Conservation (phyloP, 1,284 basidiomycete species). For the Ceratobasidium theobromae region DNA sequence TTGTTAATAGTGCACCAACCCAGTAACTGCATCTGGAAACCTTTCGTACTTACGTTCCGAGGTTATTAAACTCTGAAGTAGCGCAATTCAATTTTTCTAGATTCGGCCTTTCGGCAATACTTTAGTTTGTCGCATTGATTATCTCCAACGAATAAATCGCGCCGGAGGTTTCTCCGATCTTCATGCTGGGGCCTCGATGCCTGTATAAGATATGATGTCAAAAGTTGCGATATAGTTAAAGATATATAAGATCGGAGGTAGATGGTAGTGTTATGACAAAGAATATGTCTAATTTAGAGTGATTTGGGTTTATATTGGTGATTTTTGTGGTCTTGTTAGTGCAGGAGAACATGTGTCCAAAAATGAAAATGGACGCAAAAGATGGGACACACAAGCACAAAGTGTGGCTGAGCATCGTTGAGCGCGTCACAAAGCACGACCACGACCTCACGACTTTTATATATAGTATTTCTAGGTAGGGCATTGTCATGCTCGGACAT, state of each 20-base stretch:
- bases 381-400: slow-evolving; percentile 19
- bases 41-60: background rate
- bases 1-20: background rate
- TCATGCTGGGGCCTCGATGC: slow-evolving; percentile 15
- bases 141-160: no score
- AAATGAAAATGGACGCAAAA: slow-evolving; percentile 2
- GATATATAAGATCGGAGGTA: background rate
- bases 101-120: no score
- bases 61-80: no score
- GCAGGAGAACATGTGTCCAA: background rate
- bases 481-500: slow-evolving; percentile 15
- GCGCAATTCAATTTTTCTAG: no score
- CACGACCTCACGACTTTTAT: slow-evolving; percentile 12
- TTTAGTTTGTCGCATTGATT: no score
- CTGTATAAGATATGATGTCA: background rate
- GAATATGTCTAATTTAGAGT: background rate
- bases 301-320: background rate
- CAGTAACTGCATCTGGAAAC: slow-evolving; percentile 1
- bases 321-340: background rate
- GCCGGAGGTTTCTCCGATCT: no score
- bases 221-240: background rate
- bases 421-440: slow-evolving; percentile 30
- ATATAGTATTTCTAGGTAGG: background rate
- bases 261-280: no score
- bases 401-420: slow-evolving; percentile 5